Evolutionary conservation across 2,329 filamentous ascomycete species (phyloP).

Genomic region (Diaporthe citriasiana): DNA sequence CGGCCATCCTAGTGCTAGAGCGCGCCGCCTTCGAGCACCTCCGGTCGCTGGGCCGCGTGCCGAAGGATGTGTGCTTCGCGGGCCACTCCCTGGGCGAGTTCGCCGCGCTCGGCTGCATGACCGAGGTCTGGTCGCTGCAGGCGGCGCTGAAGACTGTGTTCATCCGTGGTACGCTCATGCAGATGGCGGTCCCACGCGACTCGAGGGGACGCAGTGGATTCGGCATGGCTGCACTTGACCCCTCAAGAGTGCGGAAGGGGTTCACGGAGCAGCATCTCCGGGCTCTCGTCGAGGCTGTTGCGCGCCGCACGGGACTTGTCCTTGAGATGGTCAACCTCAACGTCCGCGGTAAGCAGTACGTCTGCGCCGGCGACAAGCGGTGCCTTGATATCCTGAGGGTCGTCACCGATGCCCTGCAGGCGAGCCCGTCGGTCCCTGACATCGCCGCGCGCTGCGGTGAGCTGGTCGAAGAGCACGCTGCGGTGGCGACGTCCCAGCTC

Average conservation of each 20-base stretch:
- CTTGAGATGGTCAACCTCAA: constrained; percentile 55
- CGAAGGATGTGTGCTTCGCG: constrained; percentile 42
- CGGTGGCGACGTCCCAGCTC: neutral
- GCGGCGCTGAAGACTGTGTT: constrained; percentile 48
- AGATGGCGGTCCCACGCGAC: constrained; percentile 50
- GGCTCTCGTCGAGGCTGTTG: constrained; percentile 46
- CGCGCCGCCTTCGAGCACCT: constrained; percentile 50
- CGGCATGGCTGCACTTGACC: constrained; percentile 51
- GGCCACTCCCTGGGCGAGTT: constrained; percentile 54
- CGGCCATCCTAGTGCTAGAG: constrained; percentile 50
- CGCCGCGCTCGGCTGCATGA: constrained; percentile 47
- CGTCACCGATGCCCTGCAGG: constrained; percentile 93
- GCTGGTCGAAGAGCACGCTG: constrained; percentile 80
- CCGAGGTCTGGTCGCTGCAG: constrained; percentile 49
- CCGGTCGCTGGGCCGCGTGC: constrained; percentile 48
- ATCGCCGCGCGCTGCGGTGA: constrained; percentile 90
- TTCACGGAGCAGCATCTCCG: constrained; percentile 48
- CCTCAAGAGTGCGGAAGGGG: constrained; percentile 44
- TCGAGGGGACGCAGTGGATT: constrained; percentile 46
- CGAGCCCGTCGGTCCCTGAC: constrained; percentile 86
- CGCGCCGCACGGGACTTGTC: constrained; percentile 44
- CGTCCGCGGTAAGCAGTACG: constrained; percentile 51
- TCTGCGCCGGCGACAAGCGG: constrained; percentile 54
- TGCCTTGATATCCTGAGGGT: constrained; percentile 97
- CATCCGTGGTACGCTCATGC: constrained; percentile 53